A percentile compares a stretch with the other conserved stretches of the same genome.
These are phyloP conservation scores for Colletotrichum sidae DNA, from an alignment of 2,329 filamentous ascomycete genomes.

Conservation along the genomic window DNA sequence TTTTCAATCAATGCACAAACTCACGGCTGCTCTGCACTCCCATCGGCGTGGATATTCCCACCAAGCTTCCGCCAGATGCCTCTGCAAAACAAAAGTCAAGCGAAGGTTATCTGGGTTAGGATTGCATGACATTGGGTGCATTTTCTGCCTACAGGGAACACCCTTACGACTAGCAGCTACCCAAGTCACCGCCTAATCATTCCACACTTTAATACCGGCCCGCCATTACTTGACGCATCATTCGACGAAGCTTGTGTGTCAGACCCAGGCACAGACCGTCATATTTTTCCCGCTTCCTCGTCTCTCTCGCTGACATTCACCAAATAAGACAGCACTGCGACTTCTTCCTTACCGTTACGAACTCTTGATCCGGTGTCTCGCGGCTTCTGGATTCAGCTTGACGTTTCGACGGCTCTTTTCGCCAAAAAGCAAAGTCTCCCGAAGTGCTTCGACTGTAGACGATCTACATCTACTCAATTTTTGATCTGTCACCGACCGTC, in stretches of 20 bases:
- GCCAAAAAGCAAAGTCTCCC: no score
- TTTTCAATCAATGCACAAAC: not conserved
- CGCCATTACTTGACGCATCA: slow-evolving; percentile 34
- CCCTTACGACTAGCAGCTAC: slow-evolving; percentile 1
- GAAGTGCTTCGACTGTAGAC: not conserved
- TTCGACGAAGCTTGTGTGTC: slow-evolving; percentile 36
- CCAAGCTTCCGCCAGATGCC: not conserved
- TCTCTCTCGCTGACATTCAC: slow-evolving; percentile 22
- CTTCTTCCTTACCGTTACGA: slow-evolving; percentile 19
- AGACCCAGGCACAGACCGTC: slow-evolving; percentile 38
- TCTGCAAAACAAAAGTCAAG: not conserved
- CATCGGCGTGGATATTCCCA: no score
- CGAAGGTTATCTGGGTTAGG: slow-evolving; percentile 1
- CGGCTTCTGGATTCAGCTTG: slow-evolving; percentile 13
- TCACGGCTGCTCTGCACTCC: no score
- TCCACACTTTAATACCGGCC: slow-evolving; percentile 22
- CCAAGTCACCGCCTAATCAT: slow-evolving; percentile 4
- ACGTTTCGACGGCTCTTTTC: slow-evolving; percentile 19
- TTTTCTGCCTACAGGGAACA: slow-evolving; percentile 22
- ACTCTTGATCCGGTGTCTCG: slow-evolving; percentile 32
- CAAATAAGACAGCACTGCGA: slow-evolving; percentile 17
- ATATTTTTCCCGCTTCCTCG: slow-evolving; percentile 29
- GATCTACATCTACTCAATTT: slow-evolving; percentile 6
- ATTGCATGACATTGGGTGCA: slow-evolving; percentile 17
- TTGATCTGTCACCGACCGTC: not conserved